phyloP scores from a whole-genome alignment of 2,329 filamentous ascomycete genomes.

The Paecilomyces fulvus region DNA sequence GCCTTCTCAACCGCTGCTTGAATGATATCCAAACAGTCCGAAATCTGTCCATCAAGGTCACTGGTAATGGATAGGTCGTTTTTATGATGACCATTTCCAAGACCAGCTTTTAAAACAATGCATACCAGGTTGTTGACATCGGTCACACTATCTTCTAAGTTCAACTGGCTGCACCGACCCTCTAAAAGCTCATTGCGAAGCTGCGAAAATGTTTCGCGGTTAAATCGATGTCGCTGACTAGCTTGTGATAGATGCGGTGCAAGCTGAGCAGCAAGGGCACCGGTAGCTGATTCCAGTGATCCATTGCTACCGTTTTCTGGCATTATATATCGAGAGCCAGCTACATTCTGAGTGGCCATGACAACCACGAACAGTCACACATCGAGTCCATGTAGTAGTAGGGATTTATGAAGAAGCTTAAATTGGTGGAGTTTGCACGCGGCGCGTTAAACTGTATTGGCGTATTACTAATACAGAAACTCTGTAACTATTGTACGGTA shows the following conservation, averaged over 20 bases:
- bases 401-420: neutral
- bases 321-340: constrained; percentile 6
- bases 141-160: constrained; percentile 56
- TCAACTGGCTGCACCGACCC: constrained; percentile 34
- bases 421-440: neutral
- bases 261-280: constrained; percentile 79
- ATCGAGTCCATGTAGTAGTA: neutral
- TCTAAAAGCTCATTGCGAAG: constrained; percentile 59
- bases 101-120: constrained; percentile 69
- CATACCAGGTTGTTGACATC: constrained; percentile 82
- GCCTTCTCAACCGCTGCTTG: constrained; percentile 66
- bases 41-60: constrained; percentile 30
- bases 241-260: constrained; percentile 67
- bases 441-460: neutral
- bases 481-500: neutral
- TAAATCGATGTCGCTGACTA: constrained; percentile 53
- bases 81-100: constrained; percentile 45
- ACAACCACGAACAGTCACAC: neutral
- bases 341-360: constrained; percentile 20
- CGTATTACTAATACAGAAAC: neutral
- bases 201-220: constrained; percentile 65
- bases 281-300: constrained; percentile 45
- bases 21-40: constrained; percentile 70
- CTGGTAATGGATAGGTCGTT: constrained; percentile 55
- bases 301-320: constrained; percentile 13